These are phyloP conservation scores for Fusarium pseudoanthophilum DNA, from an alignment of 2,329 filamentous ascomycete species.

Conservation along the genomic window DNA sequence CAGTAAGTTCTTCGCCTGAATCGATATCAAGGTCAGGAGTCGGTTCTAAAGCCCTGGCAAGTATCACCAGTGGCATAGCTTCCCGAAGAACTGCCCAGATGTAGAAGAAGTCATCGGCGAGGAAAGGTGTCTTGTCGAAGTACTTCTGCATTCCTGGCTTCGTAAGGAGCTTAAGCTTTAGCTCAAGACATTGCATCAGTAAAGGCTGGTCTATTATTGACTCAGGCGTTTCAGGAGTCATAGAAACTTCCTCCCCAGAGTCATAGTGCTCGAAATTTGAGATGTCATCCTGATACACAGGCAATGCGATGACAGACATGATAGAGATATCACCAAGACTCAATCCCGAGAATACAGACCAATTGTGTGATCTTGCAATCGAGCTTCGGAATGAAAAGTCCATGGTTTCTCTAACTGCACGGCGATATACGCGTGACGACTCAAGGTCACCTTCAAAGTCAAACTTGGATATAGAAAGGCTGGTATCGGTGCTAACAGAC, in stretches of 20 bases:
- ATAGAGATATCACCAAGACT: not conserved
- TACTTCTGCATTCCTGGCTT: not conserved
- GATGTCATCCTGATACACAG: accelerated
- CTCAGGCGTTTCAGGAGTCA: too few species aligned
- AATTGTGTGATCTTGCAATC: not conserved
- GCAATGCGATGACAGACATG: not conserved
- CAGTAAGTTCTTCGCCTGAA: not conserved
- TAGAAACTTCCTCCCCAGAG: not conserved
- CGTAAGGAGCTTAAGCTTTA: not conserved
- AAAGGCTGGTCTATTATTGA: not conserved
- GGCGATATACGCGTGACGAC: not conserved
- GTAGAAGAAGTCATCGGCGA: not conserved
- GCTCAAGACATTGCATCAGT: not conserved
- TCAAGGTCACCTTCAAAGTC: not conserved
- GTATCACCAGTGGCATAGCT: not conserved
- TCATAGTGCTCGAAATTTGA: not conserved
- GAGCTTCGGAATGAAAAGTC: not conserved
- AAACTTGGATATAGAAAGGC: not conserved
- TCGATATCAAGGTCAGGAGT: not conserved
- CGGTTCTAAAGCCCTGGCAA: not conserved
- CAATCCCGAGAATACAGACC: not conserved
- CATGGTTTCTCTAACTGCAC: not conserved
- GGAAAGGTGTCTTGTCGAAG: accelerated
- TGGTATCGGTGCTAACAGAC: accelerated
- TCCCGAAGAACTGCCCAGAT: not conserved